These are phyloP conservation scores for Fusarium euwallaceae DNA, from an alignment of 2,329 filamentous ascomycete genomes.

Conservation along the genomic window DNA sequence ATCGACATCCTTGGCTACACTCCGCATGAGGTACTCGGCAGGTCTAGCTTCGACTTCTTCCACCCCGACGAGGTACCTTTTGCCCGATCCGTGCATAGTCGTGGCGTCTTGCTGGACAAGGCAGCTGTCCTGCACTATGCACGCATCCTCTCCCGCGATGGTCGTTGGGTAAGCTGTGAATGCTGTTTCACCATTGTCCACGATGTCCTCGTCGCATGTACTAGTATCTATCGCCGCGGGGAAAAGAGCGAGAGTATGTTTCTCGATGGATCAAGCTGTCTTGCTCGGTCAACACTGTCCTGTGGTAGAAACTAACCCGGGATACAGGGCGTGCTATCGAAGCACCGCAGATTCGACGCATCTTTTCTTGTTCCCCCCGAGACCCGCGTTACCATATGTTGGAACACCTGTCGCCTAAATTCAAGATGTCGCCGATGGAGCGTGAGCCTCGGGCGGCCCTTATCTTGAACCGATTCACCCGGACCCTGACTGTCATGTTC, in stretches of 20 bases:
- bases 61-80: conserved; percentile 84
- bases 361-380: conserved; percentile 84
- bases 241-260: conserved; percentile 80
- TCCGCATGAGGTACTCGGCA: conserved; percentile 80
- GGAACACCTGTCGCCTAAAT: conserved; percentile 86
- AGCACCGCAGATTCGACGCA: conserved; percentile 80
- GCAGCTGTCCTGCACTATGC: conserved; percentile 88
- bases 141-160: conserved; percentile 75
- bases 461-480: conserved; percentile 88
- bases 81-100: conserved; percentile 78
- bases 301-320: conserved; percentile 19
- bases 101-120: conserved; percentile 83
- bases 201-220: conserved; percentile 88
- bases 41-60: conserved; percentile 88
- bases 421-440: conserved; percentile 71
- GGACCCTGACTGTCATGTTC: conserved; percentile 87
- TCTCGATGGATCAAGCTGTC: not conserved
- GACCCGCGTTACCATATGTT: conserved; percentile 93
- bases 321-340: conserved; percentile 78
- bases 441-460: conserved; percentile 87
- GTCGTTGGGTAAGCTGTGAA: conserved; percentile 83
- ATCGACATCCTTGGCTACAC: conserved; percentile 85
- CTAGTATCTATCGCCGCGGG: conserved; percentile 79
- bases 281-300: not conserved
- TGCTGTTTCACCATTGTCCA: conserved; percentile 92